Evolutionary conservation across 148 eudicot genomes (phyloP), one percentile per base, ranked within the genome.

Genomic region (Hydrangea macrophylla): DNA sequence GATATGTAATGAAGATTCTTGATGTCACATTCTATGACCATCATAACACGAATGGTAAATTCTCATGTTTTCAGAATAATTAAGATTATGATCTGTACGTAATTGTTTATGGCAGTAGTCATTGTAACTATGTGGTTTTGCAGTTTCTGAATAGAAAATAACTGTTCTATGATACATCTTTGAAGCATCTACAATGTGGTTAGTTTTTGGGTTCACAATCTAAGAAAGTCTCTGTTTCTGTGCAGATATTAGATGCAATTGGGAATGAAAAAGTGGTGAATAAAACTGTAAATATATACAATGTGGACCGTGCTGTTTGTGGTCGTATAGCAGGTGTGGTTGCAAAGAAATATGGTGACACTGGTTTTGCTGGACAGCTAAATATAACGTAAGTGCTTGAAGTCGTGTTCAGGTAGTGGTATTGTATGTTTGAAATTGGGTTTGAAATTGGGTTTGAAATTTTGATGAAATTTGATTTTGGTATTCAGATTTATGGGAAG

Each of bases 301-400:
- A 94, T 70, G 90, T 91, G 78, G 96, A 94, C 70, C 92, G 99
- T 58, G 89, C 99, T 67, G 96, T 83, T 74, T 94, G 99, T 87
- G 99, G 99, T 58, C 99, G 97, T 69, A 67, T 94, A 81, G 86
- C 97, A 26, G 99, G 99, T 75, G 96, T 79, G 33, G 74, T 94
- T 71, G 99, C 99, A 44, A 94, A 91, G 87, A 94, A 82, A 79
- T 94, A 94, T 65, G 99, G 99, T 55, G 97, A 94, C 76, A 88
- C 97, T 77, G 99, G 99, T 65, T 94, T 94, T 78, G 97, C 99
- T 72, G 99, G 99, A 59, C 97, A 90, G 83, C 85, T 94, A 69
- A 94, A 94, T 73, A 81, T 94, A 73, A 90, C 86, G 97, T 94
- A 85, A 79, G 77, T 63, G n/a, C n/a, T n/a, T n/a, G n/a, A n/a